Base-by-base conservation (phyloP, 2,329 filamentous ascomycete species). In the Alternaria rosae region DNA sequence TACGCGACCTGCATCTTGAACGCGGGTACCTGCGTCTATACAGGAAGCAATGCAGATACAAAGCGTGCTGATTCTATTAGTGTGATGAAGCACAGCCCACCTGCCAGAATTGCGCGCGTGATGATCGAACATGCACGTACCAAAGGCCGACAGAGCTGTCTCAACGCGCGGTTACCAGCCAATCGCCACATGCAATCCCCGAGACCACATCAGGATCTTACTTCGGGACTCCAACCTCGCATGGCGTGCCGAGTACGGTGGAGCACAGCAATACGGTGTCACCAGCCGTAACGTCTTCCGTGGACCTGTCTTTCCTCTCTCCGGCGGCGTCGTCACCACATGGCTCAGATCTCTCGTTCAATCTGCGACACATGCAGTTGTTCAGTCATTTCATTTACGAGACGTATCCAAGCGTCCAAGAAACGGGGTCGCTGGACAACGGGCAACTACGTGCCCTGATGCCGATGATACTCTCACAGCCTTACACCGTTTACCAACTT, bases 281-380 rank as follows among this genome's bases (percentile, higher is more conserved):
- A 45, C 21, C 42, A 44, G n/a, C 43, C 23, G 30, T 26, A 17
- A 55, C 59, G 21, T 45, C 58, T 9, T 41, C 53, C 7, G 43
- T 25, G 13, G 45, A 61, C 6, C 57, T 45, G 43, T 9, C 23
- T 28, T 42, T 23, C 11, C 57, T 54, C 26, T 57, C 63, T 42
- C 52, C 52, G 25, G 23, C 58, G 30, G 38, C 59, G 30, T 53
- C 30, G 20, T 53, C 32, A 15, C 21, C 38, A 6, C 50, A 28
- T 25, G 48, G 15, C 35, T 20, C 38, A 5, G 45, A 43, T 12
- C 32, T 32, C 17, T 61, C 51, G 38, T 35, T 70, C 25, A 71
- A 68, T 42, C 44, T 70, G 26, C 63, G 64, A n/a, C 70, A 72
- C 38, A 61, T 72, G 65, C 63, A 71, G 54, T 32, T 70, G 30